phyloP scores from a whole-genome alignment of 306 rosid species.

The Trichosanthes truncata region DNA sequence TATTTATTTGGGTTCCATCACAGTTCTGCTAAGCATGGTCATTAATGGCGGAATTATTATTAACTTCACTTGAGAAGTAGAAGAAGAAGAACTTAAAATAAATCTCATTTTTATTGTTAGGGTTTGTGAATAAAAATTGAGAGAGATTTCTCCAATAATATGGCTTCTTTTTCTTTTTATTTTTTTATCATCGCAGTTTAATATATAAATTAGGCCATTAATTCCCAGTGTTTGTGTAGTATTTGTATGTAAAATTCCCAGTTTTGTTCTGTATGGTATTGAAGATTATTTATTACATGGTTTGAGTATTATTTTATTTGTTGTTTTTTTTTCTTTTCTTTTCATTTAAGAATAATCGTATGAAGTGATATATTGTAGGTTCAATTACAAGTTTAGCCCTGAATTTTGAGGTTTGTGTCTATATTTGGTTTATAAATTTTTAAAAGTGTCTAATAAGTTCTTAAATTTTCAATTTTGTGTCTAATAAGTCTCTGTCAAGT shows the following conservation, averaged over 20 bases:
- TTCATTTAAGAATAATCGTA: too few species aligned
- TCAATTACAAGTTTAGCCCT: too few species aligned
- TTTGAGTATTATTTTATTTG: background rate
- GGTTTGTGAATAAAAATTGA: background rate
- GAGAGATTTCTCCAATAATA: background rate
- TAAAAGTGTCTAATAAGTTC: too few species aligned
- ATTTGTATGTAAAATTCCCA: background rate
- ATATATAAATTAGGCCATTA: background rate
- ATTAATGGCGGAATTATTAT: background rate
- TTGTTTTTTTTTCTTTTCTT: too few species aligned
- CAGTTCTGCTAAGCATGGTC: background rate
- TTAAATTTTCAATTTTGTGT: too few species aligned
- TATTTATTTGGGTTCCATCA: background rate
- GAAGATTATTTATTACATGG: background rate
- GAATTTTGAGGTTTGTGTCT: too few species aligned
- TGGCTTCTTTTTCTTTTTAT: background rate
- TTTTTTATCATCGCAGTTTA: background rate
- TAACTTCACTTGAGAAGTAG: background rate
- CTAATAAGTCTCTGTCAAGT: too few species aligned
- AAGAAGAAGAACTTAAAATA: background rate
- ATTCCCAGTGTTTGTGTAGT: background rate
- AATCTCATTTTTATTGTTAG: background rate
- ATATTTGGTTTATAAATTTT: too few species aligned
- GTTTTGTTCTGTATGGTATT: background rate
- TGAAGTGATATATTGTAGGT: background rate